Percentiles rank a stretch among this genome's conserved stretches.
phyloP scores from a whole-genome alignment of 108 stramenopile genomes.

The Fistulifera solaris region DNA sequence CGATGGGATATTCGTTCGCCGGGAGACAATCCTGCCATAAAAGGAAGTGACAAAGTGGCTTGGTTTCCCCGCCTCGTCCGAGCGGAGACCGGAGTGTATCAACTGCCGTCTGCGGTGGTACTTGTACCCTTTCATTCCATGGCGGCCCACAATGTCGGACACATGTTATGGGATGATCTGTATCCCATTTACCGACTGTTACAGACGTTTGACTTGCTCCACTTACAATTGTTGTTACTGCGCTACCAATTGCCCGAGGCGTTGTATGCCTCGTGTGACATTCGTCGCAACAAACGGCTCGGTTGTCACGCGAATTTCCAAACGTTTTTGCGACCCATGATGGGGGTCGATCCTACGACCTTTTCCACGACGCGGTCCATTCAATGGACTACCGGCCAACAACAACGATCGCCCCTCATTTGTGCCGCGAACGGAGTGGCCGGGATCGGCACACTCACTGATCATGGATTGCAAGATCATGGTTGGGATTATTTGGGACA shows the following conservation, averaged over 20 bases:
- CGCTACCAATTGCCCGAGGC: constrained; percentile 15
- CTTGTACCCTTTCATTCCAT: constrained; percentile 52
- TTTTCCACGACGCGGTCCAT: constrained; percentile 9
- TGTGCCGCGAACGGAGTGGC: constrained; percentile 39
- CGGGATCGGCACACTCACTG: constrained; percentile 43
- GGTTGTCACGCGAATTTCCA: constrained; percentile 27
- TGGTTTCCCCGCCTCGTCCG: constrained; percentile 37
- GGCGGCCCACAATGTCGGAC: constrained; percentile 35
- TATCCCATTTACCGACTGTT: constrained; percentile 26
- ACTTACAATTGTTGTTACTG: constrained; percentile 13
- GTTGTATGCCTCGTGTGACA: constrained; percentile 35
- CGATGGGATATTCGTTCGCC: constrained; percentile 30
- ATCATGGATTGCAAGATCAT: constrained; percentile 46
- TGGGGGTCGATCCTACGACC: constrained; percentile 17
- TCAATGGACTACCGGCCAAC: background rate
- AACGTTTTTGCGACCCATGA: constrained; percentile 35
- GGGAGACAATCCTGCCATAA: background rate
- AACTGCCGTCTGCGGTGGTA: constrained; percentile 22
- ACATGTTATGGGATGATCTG: constrained; percentile 21
- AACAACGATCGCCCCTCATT: constrained; percentile 18
- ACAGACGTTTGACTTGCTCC: constrained; percentile 24
- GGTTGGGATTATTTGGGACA: constrained; percentile 31
- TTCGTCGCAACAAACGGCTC: constrained; percentile 6
- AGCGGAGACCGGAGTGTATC: constrained; percentile 10
- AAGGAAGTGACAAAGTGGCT: constrained; percentile 20